These are phyloP conservation scores for Trichoderma orchidacearum DNA, from an alignment of 495 filamentous ascomycete species.

Conservation along the genomic window DNA sequence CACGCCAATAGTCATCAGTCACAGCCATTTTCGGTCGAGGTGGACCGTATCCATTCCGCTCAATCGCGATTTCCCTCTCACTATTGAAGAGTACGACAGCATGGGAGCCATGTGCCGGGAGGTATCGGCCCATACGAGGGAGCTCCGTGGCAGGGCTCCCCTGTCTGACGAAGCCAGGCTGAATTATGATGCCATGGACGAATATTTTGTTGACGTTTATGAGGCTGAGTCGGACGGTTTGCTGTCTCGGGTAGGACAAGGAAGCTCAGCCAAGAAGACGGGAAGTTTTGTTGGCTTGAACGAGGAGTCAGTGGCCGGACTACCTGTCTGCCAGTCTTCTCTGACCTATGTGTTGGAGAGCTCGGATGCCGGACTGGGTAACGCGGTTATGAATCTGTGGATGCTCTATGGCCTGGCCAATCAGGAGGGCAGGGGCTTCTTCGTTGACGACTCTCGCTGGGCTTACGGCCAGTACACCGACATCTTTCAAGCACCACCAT, in stretches of 20 bases:
- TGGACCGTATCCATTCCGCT: constrained; percentile 63
- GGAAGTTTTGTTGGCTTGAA: constrained; percentile 21
- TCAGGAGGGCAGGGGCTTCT: constrained; percentile 55
- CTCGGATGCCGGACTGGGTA: constrained; percentile 51
- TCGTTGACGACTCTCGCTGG: constrained; percentile 66
- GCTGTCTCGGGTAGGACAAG: constrained; percentile 22
- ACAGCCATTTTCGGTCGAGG: constrained; percentile 38
- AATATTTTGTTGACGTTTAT: constrained; percentile 50
- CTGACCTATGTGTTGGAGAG: constrained; percentile 61
- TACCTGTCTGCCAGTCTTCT: constrained; percentile 44
- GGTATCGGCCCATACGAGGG: constrained; percentile 33
- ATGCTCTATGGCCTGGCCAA: constrained; percentile 61
- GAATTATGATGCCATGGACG: constrained; percentile 44
- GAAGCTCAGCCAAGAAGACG: constrained; percentile 8
- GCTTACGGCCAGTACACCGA: constrained; percentile 55
- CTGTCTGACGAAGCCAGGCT: constrained; percentile 23
- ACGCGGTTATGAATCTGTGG: constrained; percentile 58
- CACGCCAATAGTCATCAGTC: constrained; percentile 43
- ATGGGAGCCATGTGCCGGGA: constrained; percentile 46
- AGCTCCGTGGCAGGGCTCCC: constrained; percentile 25
- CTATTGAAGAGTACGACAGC: constrained; percentile 39
- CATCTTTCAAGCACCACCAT: constrained; percentile 49
- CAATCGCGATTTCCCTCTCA: constrained; percentile 42
- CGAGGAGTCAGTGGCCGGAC: constrained; percentile 19
- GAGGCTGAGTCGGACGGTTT: constrained; percentile 46